phyloP scores from a whole-genome alignment of 208 protist species.

The Acanthamoeba lenticulata region DNA sequence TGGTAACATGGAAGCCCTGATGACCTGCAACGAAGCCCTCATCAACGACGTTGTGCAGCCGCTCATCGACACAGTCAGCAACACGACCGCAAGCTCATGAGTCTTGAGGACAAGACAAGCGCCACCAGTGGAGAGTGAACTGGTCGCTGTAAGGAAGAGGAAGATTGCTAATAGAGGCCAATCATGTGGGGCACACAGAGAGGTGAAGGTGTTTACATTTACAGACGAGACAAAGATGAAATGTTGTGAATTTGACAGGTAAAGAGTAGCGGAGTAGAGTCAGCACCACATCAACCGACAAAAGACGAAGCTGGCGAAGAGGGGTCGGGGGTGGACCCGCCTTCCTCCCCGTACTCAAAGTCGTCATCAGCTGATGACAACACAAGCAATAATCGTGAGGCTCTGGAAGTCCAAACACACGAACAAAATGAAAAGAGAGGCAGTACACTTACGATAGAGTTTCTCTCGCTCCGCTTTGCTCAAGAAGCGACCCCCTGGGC shows the following conservation, averaged over 20 bases:
- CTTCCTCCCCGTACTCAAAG: neutral
- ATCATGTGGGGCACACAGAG: too few relatives aligned
- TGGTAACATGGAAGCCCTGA: neutral
- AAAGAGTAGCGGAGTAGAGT: neutral
- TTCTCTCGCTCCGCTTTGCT: constrained; percentile 70
- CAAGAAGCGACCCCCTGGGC: constrained; percentile 80
- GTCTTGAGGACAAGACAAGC: neutral
- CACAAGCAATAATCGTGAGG: neutral
- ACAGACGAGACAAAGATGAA: too few relatives aligned
- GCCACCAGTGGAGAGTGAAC: neutral
- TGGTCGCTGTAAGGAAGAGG: too few relatives aligned
- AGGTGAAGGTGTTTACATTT: too few relatives aligned
- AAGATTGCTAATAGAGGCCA: too few relatives aligned
- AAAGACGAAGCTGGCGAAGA: neutral
- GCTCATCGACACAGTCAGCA: neutral
- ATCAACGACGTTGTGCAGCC: neutral
- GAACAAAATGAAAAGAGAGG: neutral
- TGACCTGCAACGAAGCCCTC: neutral
- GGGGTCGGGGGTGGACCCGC: neutral
- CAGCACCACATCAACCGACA: neutral
- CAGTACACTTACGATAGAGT: neutral
- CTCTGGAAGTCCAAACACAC: neutral
- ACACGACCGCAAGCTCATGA: neutral
- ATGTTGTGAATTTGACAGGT: too few relatives aligned
- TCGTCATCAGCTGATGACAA: neutral